phyloP scores from a whole-genome alignment of 306 rosid genomes.

The Luffa aegyptiaca region DNA sequence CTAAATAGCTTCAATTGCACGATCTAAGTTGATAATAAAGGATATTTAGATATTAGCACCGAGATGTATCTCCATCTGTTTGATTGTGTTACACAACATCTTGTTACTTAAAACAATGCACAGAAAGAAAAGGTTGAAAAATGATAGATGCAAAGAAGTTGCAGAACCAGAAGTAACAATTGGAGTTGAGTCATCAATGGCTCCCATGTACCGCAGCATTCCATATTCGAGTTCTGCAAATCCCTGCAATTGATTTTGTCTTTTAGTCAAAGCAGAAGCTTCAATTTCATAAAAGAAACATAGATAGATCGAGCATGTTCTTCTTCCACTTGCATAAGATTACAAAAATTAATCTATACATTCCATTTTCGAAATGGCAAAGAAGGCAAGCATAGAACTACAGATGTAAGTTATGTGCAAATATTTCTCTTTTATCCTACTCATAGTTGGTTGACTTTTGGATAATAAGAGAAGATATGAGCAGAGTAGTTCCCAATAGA shows the following conservation, averaged over 20 bases:
- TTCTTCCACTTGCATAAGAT: background rate
- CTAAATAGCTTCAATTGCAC: background rate
- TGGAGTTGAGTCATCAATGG: constrained; percentile 70
- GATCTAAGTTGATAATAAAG: background rate
- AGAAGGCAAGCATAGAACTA: background rate
- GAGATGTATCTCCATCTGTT: background rate
- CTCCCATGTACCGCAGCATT: constrained; percentile 79
- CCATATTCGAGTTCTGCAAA: constrained; percentile 94
- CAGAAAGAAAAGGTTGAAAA: background rate
- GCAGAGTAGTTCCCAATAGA: background rate
- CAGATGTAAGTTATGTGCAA: background rate
- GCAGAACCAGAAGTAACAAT: constrained; percentile 67
- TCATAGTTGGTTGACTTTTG: background rate
- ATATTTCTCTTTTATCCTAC: background rate
- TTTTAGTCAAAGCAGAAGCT: constrained; percentile 8
- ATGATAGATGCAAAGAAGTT: background rate
- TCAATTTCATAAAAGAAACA: background rate
- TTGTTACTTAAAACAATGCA: background rate
- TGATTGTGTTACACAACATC: background rate
- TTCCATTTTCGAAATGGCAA: background rate
- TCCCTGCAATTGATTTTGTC: constrained; percentile 38
- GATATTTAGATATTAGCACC: background rate
- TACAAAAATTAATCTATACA: background rate
- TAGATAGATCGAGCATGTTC: background rate
- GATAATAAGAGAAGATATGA: background rate